Base-by-base conservation (phyloP, 257 asterid species). In the Datura wrightii region DNA sequence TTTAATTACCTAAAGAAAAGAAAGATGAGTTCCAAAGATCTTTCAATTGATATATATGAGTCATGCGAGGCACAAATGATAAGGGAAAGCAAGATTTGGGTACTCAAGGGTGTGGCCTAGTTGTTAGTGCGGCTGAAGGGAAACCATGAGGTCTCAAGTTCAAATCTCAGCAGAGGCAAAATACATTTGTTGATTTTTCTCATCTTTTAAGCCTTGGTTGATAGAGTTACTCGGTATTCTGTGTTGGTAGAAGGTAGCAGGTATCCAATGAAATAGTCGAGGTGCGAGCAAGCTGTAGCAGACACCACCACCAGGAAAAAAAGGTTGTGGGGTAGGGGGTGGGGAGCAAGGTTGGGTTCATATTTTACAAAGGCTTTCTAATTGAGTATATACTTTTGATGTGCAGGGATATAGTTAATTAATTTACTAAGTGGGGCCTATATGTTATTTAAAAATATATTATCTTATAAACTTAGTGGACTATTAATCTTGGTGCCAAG, bases 401-500 rank as follows among this genome's bases (percentile, higher is more conserved):
- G n/a, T 72, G 80, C 80, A 42, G 37, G 39, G 58, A 46, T 69
- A 39, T 42, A 69, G 16, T 44, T 72, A 31, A 37, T 7, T 37
- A 11, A 14, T 14, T 37, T 37, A 36, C 11, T 67, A 67, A 65
- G 46, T 65, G 74, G 10, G 11, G 14, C 44, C 48, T 37, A 67
- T 65, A 6, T 34, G 37, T 46, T 67, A 37, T 46, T 72, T 44
- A 10, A 1, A 46, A 72, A 44, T n/a, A 11, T 10, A 19, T 18
- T 41, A 70, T 42, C 53, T 39, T 39, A 39, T 2, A 39, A 71
- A 71, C n/a, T 6, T 46, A 10, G 36, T 46, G 80, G 39, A 19
- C 80, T 44, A 46, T 72, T 46, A 19, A 71, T 42, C 36, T 71
- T 71, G 15, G 3, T 46, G 58, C 80, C 80, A 72, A 72, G 58